Evolutionary conservation across 2,329 filamentous ascomycete genomes (phyloP), one percentile per base, ranked within the genome.

Genomic region (Arthrobotrys entomopaga): DNA sequence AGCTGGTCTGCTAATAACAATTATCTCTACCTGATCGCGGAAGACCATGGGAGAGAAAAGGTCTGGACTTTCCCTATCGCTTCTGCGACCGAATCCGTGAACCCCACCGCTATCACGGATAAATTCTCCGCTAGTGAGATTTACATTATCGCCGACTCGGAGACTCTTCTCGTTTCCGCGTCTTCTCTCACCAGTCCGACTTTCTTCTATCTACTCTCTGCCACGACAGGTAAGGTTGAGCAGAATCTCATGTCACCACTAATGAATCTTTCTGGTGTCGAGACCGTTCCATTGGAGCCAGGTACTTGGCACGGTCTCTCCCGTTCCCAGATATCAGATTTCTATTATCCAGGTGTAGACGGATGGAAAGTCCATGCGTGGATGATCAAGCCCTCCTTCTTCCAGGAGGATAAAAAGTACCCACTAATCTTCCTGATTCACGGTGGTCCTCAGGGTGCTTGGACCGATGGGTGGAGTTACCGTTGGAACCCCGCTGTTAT

Each of bases 401-500:
- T 94, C 79, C 86, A 91, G 79, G 81, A 85, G 7, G 84, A 81
- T 16, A 90, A 92, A 81, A 92, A 87, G 76, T 96, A 94, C 79
- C 92, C 92, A 0, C 84, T 96, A 3, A 87, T 90, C 1, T 89
- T 93, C 79, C 83, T 93, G 48, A 91, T 96, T 76, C 92, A 96
- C 79, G 92, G 92, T 64, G 92, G 92, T 0, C 92, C 92, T 0
- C 91, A 95, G 80, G 87, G 89, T 20, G 87, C 91, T 0, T 94
- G 91, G 89, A 83, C 81, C 34, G 90, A 95, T 79, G 84, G 85
- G 26, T 96, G 92, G 91, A 90, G 87, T 80, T 92, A 89, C 1
- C 85, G 92, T 16, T 96, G 92, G 92, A 96, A 96, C 80, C 90
- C 91, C 1, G 91, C 91, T 72, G 86, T 94, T 8, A 96, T 92